Percentiles rank a stretch among this genome's conserved stretches.
Evolutionary conservation across 139 green algal genomes (phyloP).

Genomic region (Coelastrella sp.): DNA sequence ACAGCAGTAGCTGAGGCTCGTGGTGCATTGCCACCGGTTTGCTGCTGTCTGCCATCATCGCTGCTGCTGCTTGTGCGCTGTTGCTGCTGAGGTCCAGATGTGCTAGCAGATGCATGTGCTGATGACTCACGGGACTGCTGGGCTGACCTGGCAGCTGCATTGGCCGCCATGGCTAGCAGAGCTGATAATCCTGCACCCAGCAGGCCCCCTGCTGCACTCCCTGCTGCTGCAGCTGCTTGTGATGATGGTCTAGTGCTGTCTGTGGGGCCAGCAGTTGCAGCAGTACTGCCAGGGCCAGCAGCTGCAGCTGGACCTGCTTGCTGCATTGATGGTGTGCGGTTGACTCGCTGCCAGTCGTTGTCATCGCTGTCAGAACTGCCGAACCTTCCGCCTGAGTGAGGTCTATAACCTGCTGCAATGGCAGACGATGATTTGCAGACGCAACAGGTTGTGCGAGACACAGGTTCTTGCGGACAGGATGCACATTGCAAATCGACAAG

Average conservation of each 20-base stretch:
- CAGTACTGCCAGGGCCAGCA: neutral
- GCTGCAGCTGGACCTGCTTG: neutral
- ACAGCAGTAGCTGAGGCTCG: neutral
- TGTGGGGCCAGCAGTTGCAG: neutral
- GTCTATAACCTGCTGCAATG: neutral
- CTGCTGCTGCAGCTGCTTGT: conserved; percentile 31
- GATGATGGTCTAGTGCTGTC: neutral
- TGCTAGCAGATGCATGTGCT: neutral
- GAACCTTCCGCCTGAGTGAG: too few relatives aligned
- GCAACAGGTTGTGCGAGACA: neutral
- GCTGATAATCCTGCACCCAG: conserved; percentile 16
- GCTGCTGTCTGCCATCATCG: neutral
- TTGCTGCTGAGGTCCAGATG: neutral
- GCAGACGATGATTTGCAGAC: neutral
- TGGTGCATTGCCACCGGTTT: neutral
- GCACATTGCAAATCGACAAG: too few relatives aligned
- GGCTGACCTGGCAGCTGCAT: neutral
- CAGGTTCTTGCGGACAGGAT: neutral
- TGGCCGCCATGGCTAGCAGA: conserved; percentile 14
- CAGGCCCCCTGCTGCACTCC: neutral
- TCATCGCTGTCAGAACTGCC: neutral
- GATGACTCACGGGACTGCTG: neutral
- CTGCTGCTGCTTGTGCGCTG: neutral
- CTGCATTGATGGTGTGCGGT: conserved; percentile 1
- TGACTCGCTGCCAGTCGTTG: conserved; percentile 1